A percentile compares a stretch with the other conserved stretches of the same genome.
Evolutionary conservation across 2,329 filamentous ascomycete species (phyloP).

Genomic region (Onygenales sp.): DNA sequence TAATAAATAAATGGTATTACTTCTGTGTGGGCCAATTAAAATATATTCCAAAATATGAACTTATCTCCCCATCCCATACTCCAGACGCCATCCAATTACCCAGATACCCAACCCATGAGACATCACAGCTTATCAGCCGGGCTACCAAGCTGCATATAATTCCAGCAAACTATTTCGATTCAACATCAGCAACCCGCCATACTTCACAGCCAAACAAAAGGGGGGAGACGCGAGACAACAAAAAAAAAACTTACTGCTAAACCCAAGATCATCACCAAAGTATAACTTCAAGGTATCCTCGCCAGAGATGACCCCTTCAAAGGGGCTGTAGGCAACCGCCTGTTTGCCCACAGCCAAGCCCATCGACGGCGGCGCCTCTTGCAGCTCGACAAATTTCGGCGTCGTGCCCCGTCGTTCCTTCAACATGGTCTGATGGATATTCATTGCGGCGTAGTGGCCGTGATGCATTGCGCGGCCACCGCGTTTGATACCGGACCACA

Average conservation of each 20-base stretch:
- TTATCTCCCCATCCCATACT: neutral
- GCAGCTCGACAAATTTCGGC: conserved; percentile 40
- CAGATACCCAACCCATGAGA: neutral
- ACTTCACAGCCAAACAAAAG: neutral
- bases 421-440: conserved; percentile 52
- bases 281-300: conserved; percentile 52
- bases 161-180: conserved; percentile 24
- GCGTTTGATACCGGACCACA: conserved; percentile 67
- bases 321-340: conserved; percentile 51
- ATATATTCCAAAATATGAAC: neutral
- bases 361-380: conserved; percentile 52
- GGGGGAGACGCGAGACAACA: too few species aligned
- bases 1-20: too few species aligned
- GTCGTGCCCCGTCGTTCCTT: conserved; percentile 18
- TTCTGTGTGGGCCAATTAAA: neutral
- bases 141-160: conserved; percentile 8
- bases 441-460: conserved; percentile 54
- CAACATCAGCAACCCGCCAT: neutral
- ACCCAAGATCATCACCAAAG: conserved; percentile 58
- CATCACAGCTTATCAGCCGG: neutral
- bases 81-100: neutral
- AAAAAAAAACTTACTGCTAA: conserved; percentile 26
- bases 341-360: conserved; percentile 59
- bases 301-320: conserved; percentile 47
- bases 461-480: conserved; percentile 63